These are phyloP conservation scores for Trichoderma citrinoviride DNA, from an alignment of 2,329 filamentous ascomycete species.

Conservation along the genomic window DNA sequence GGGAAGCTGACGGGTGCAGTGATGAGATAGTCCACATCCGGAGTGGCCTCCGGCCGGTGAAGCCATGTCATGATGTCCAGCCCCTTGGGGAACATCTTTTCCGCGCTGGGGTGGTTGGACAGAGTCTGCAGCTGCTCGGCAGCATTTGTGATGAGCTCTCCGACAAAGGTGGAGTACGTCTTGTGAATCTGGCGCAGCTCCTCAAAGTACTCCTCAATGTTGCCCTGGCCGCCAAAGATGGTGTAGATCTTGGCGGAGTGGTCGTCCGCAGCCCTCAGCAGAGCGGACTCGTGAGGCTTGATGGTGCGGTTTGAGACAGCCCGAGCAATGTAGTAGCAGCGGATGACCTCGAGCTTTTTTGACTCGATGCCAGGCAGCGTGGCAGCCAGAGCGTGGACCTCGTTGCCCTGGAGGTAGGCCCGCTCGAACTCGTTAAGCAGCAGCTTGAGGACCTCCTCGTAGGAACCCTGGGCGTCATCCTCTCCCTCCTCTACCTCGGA, in stretches of 20 bases:
- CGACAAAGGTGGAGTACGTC: slow-evolving; percentile 88
- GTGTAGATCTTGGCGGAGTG: slow-evolving; percentile 82
- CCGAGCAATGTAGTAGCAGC: slow-evolving; percentile 88
- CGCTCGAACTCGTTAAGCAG: slow-evolving; percentile 95
- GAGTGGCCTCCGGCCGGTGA: slow-evolving; percentile 81
- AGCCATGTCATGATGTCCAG: slow-evolving; percentile 94
- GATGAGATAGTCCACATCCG: slow-evolving; percentile 90
- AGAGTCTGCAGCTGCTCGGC: slow-evolving; percentile 86
- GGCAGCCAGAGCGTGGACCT: slow-evolving; percentile 87
- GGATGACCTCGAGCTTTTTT: slow-evolving; percentile 88
- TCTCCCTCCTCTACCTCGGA: slow-evolving; percentile 88
- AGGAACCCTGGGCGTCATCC: slow-evolving; percentile 82
- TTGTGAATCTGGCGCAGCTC: slow-evolving; percentile 88
- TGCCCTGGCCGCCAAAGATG: slow-evolving; percentile 95
- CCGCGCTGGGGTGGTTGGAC: slow-evolving; percentile 77
- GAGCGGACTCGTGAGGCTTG: slow-evolving; percentile 88
- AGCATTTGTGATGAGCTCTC: slow-evolving; percentile 75
- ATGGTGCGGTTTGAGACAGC: slow-evolving; percentile 80
- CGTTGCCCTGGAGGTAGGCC: slow-evolving; percentile 89
- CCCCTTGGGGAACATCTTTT: slow-evolving; percentile 97
- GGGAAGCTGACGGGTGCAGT: slow-evolving; percentile 95
- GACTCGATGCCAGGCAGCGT: slow-evolving; percentile 82
- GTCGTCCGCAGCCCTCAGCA: slow-evolving; percentile 84
- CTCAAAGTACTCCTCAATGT: slow-evolving; percentile 99
- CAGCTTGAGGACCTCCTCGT: slow-evolving; percentile 88